Conservation (phyloP, 371 early-diverging fungal species). For the Mortierella sp. region DNA sequence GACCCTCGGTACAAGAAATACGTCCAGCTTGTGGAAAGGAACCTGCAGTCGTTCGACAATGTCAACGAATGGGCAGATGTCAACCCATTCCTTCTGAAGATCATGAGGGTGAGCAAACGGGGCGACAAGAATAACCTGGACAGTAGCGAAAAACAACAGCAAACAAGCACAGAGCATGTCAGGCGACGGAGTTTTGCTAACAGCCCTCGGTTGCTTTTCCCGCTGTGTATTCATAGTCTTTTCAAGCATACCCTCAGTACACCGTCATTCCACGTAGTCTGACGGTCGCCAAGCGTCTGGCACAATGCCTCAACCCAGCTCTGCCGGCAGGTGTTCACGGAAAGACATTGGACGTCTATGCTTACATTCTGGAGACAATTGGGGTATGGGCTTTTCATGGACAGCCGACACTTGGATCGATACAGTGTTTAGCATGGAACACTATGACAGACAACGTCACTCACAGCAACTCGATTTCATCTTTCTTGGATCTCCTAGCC, state of each 20-base stretch:
- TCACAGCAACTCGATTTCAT: not conserved
- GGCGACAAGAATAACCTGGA: not conserved
- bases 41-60: constrained; percentile 88
- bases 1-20: constrained; percentile 88
- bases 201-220: not conserved
- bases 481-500: constrained; percentile 57
- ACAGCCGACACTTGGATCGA: not conserved
- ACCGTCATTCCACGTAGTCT: constrained; percentile 87
- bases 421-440: too few relatives aligned
- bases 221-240: constrained; percentile 64
- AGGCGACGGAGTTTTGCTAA: not conserved
- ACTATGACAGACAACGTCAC: not conserved
- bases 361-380: constrained; percentile 86
- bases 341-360: constrained; percentile 95
- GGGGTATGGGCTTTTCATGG: constrained; percentile 65
- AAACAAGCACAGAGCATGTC: not conserved
- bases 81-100: constrained; percentile 89
- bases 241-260: constrained; percentile 86
- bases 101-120: constrained; percentile 78
- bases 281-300: constrained; percentile 94
- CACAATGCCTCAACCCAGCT: constrained; percentile 98
- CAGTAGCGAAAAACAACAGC: not conserved
- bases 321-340: constrained; percentile 99
- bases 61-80: constrained; percentile 98
- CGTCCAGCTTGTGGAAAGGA: constrained; percentile 85